A percentile compares a stretch with the other conserved stretches of the same genome.
Conservation (phyloP, 192 early-diverging fungal species). For the Rhizoclosmatium globosum region DNA sequence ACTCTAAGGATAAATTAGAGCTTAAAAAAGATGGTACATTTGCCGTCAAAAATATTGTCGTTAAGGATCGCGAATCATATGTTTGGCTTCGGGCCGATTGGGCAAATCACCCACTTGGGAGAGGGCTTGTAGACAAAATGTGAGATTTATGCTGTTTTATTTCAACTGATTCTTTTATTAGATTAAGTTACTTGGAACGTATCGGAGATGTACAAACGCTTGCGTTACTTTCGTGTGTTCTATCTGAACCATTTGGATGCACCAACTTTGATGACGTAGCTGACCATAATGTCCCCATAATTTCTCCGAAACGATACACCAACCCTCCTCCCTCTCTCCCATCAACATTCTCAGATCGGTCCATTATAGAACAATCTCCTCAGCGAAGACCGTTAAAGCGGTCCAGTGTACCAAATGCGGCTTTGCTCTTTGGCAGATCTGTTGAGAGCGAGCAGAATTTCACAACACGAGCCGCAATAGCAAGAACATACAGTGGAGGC, state of each 20-base stretch:
- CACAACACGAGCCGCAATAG: too few relatives aligned
- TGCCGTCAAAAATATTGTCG: not conserved
- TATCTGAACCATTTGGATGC: slow-evolving; percentile 26
- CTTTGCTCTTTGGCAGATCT: not conserved
- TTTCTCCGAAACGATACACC: not conserved
- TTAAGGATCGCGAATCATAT: not conserved
- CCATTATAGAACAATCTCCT: not conserved
- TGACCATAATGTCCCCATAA: too few relatives aligned
- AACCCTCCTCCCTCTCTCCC: not conserved
- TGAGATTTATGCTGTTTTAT: not conserved
- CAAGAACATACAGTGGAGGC: slow-evolving; percentile 3
- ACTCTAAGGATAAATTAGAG: not conserved
- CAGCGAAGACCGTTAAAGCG: not conserved
- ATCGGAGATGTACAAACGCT: slow-evolving; percentile 33
- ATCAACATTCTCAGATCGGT: not conserved
- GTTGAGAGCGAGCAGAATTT: too few relatives aligned
- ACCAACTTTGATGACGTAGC: not conserved
- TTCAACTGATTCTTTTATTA: slow-evolving; percentile 2
- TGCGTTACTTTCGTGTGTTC: slow-evolving; percentile 22
- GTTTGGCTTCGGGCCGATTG: slow-evolving; percentile 32
- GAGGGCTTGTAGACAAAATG: slow-evolving; percentile 31
- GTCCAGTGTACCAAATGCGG: not conserved
- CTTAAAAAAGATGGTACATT: slow-evolving; percentile 27
- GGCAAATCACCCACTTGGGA: slow-evolving; percentile 34
- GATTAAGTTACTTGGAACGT: slow-evolving; percentile 23